A percentile compares a stretch with the other conserved stretches of the same genome.
Conservation (phyloP, 352 stramenopile genomes). For the Globisporangium middletonii region DNA sequence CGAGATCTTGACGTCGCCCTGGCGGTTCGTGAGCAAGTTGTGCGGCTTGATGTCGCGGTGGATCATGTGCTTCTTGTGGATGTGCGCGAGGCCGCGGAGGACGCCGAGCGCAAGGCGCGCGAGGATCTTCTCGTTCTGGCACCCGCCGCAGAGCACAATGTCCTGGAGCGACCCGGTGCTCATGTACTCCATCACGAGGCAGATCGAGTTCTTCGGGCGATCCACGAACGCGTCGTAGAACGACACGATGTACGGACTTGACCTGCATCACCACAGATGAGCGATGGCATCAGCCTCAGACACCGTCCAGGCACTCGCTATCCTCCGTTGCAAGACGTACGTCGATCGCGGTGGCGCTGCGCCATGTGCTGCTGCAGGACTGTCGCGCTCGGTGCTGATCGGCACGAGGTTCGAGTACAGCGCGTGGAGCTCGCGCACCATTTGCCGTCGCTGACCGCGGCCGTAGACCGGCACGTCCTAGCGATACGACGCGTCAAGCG, state of each 20-base stretch:
- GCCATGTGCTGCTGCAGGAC: constrained; percentile 3
- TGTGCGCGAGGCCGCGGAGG: constrained; percentile 75
- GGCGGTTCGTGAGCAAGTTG: constrained; percentile 85
- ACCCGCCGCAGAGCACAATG: constrained; percentile 78
- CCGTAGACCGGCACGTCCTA: constrained; percentile 86
- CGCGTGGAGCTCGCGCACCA: constrained; percentile 86
- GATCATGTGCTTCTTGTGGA: constrained; percentile 86
- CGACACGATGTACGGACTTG: constrained; percentile 87
- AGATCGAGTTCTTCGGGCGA: constrained; percentile 83
- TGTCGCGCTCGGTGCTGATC: constrained; percentile 43
- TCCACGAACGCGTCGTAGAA: constrained; percentile 93
- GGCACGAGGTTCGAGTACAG: constrained; percentile 87
- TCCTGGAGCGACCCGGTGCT: constrained; percentile 88
- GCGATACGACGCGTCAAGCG: neutral
- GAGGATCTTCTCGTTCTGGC: constrained; percentile 79
- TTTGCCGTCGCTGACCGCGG: constrained; percentile 76
- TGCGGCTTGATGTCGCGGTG: constrained; percentile 92
- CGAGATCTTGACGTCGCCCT: constrained; percentile 86
- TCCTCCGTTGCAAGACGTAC: constrained; percentile 17
- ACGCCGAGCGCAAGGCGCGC: constrained; percentile 65
- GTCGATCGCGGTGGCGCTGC: constrained; percentile 14
- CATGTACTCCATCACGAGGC: constrained; percentile 93
- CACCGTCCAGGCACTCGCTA: neutral
- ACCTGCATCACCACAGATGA: constrained; percentile 19
- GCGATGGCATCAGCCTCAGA: neutral